Evolutionary conservation across 306 rosid genomes (phyloP), one percentile per base, ranked within the genome.

Genomic region (Cicer judaicum): DNA sequence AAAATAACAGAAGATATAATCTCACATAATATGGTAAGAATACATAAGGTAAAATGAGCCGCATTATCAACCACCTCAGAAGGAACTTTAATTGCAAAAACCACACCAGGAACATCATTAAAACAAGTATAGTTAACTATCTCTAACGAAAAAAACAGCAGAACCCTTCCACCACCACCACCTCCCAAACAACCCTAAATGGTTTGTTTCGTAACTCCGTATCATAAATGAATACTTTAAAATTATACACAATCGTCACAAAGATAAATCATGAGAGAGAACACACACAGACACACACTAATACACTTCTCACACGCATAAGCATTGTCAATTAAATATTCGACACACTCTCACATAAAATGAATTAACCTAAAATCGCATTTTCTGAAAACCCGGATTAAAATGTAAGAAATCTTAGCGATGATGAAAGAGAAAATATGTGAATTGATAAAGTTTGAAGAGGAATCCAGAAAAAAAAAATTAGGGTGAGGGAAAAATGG

Each of bases 381-480:
- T 34, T 42, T 36, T 16, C 11, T 21, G 3, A 40, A 66, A 68
- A 46, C 52, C 46, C 50, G 5, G n/a, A 8, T 24, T 43, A 13
- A 40, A 70, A 80, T 29, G 40, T 29, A 38, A 53, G n/a, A 61
- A 80, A 69, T 60, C 69, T 69, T 3, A 54, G 10, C 15, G 57
- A 75, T 12, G 21, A 62, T 24, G 36, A 10, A 19, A 69, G n/a
- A 69, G n/a, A 50, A 7, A 72, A 19, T 16, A 38, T 42, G 29
- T 57, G 36, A 70, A 38, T 18, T 72, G 21, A 1, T 3, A 9
- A 44, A 55, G 38, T 46, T n/a, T 3, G 48, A 72, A 72, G 2
- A 53, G 9, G 8, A 66, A 57, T 14, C 54, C 16, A 65, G 46
- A 34, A 15, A 21, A 49, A 7, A 29, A 78, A 67, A 47, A 64